Evolutionary conservation across 805 yeast genomes (phyloP).

Genomic region (Metahyphopichia silvanorum): DNA sequence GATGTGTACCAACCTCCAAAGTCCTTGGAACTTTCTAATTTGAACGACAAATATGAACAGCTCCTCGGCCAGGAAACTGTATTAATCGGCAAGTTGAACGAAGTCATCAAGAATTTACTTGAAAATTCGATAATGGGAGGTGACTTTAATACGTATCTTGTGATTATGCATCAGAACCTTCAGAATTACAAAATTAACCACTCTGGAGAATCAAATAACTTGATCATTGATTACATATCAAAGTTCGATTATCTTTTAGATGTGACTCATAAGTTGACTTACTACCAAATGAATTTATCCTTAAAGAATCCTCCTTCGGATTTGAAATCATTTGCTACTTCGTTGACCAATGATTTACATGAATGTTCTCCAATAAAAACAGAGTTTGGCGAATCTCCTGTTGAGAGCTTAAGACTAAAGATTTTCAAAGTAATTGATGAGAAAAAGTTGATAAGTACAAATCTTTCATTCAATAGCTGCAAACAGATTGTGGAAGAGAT

Average conservation of each 20-base stretch:
- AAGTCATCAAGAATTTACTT: neutral
- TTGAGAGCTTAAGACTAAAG: neutral
- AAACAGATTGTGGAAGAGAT: too few relatives aligned
- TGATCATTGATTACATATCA: conserved; percentile 2
- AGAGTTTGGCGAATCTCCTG: neutral
- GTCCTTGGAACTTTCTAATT: conserved; percentile 9
- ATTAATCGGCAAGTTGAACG: too few relatives aligned
- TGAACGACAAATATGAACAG: too few relatives aligned
- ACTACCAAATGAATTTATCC: conserved; percentile 4
- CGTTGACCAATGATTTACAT: neutral
- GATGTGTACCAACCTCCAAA: conserved; percentile 11
- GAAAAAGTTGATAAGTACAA: too few relatives aligned
- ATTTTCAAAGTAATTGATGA: neutral
- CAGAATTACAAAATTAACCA: neutral
- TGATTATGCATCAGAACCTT: neutral
- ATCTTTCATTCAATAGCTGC: too few relatives aligned
- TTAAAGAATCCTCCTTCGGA: conserved; percentile 1
- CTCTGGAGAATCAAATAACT: neutral
- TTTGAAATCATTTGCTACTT: neutral
- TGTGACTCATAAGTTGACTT: conserved; percentile 7
- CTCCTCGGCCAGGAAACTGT: too few relatives aligned
- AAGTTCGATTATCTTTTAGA: conserved; percentile 7
- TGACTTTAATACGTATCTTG: neutral
- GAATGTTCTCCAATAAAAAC: conserved; percentile 1
- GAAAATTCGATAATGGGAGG: neutral